Percentiles rank a stretch among this genome's conserved stretches.
phyloP scores from a whole-genome alignment of 2,329 filamentous ascomycete species.

The Helminthosporium solani region DNA sequence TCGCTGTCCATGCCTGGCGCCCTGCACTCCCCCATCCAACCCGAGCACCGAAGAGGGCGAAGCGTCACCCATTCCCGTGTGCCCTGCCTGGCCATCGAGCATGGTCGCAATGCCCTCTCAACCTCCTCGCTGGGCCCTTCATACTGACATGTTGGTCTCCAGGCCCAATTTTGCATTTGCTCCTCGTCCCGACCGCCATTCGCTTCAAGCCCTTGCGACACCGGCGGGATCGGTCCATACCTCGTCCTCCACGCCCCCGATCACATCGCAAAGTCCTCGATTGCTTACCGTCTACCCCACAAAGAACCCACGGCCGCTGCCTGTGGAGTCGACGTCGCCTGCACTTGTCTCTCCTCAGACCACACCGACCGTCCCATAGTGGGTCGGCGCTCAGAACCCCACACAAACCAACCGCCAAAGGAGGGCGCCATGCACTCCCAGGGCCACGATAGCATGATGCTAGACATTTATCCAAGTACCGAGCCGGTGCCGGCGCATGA shows the following conservation, averaged over 20 bases:
- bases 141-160: slow-evolving; percentile 23
- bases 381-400: slow-evolving; percentile 30
- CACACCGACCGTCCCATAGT: slow-evolving; percentile 28
- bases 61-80: slow-evolving; percentile 21
- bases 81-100: slow-evolving; percentile 17
- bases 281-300: background rate
- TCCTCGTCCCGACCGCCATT: slow-evolving; percentile 33
- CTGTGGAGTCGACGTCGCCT: slow-evolving; percentile 26
- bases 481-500: slow-evolving; percentile 34
- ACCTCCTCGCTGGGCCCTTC: slow-evolving; percentile 18
- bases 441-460: slow-evolving; percentile 32
- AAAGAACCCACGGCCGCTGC: slow-evolving; percentile 14
- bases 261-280: slow-evolving; percentile 21
- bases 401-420: slow-evolving; percentile 21
- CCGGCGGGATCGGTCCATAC: slow-evolving; percentile 39
- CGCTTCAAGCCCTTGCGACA: slow-evolving; percentile 42
- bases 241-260: slow-evolving; percentile 17
- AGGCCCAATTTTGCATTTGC: slow-evolving; percentile 24
- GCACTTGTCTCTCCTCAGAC: slow-evolving; percentile 28
- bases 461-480: slow-evolving; percentile 40
- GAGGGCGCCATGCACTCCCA: slow-evolving; percentile 29
- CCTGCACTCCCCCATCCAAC: slow-evolving; percentile 30
- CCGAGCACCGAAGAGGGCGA: slow-evolving; percentile 33
- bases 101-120: slow-evolving; percentile 18
- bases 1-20: slow-evolving; percentile 29